Percentiles rank a stretch among this genome's conserved stretches.
Conservation (phyloP, 148 eudicot species). For the Silene latifolia region DNA sequence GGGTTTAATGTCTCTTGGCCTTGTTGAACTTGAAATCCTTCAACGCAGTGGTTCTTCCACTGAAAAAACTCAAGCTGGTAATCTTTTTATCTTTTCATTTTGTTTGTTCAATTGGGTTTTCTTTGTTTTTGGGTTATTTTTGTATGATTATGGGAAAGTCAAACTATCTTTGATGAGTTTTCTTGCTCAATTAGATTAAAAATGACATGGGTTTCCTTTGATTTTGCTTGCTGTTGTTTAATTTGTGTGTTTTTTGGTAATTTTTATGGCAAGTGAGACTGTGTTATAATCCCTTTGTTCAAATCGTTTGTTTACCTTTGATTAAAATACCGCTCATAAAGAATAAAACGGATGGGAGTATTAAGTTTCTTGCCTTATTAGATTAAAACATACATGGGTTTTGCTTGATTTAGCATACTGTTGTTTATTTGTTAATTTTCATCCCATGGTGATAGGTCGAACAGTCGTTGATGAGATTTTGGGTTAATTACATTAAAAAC, state of each 20-base stretch:
- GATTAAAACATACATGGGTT: background rate
- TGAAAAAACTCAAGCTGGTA: constrained; percentile 91
- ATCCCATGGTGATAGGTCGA: no score
- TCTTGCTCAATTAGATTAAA: background rate
- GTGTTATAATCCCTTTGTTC: no score
- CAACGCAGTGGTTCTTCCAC: constrained; percentile 63
- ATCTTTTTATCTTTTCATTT: background rate
- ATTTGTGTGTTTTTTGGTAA: constrained; percentile 9
- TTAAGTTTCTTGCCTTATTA: background rate
- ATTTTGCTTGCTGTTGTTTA: background rate
- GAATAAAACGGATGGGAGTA: background rate
- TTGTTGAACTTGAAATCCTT: constrained; percentile 91
- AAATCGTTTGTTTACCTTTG: background rate
- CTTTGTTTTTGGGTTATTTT: background rate
- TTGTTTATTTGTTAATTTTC: background rate
- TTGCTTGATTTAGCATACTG: constrained; percentile 1
- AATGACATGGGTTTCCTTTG: background rate
- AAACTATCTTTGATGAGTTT: background rate
- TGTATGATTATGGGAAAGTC: no score
- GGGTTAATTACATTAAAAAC: no score
- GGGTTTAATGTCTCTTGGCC: constrained; percentile 88
- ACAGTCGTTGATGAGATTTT: no score
- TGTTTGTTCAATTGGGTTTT: no score
- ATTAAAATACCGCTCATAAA: no score
- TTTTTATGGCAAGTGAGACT: no score